Base-by-base conservation (phyloP, 2,329 filamentous ascomycete genomes). In the Curvularia hawaiiensis region DNA sequence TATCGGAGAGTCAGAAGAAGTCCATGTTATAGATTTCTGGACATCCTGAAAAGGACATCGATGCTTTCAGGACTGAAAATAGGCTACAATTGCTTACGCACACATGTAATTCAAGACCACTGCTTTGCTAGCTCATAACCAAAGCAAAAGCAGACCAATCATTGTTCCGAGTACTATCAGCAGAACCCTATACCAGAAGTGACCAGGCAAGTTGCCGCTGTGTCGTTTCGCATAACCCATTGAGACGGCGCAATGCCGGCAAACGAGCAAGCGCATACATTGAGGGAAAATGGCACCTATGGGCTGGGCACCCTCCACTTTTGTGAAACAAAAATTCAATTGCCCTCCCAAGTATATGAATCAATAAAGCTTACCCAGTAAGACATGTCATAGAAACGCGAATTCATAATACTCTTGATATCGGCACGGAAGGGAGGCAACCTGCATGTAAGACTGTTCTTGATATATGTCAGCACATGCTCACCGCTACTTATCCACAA, bases 401-500 rank as follows among this genome's bases (percentile, higher is more conserved):
- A 24, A 45, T 31, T 20, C 33, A 45, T 41, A 52, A 31, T 24
- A 14, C 11, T 24, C 20, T 41, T 2, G 18, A 16, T 47, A 52
- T 40, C 39, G 18, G 31, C 14, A 40, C 56, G 54, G 58, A 58
- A 58, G 60, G 59, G 54, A 58, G 60, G 56, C 33, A 52, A 44
- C 50, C 12, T 58, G 31, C 50, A 50, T 39, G 28, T 11, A 22
- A 22, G 9, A 52, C 24, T 24, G 33, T 28, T 26, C 11, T 20
- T 31, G 22, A 56, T 39, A 52, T 52, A 39, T 54, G 50, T 54
- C 52, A 44, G 28, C 14, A 18, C 11, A 4, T 33, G 14, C 59
- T 64, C 58, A 67, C 65, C 61, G 63, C 63, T 52, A 57, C 39
- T 49, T 49, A 11, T n/a, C 24, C 8, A 6, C 5, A 4, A 39